Percentiles rank a stretch among this genome's conserved stretches.
These are phyloP conservation scores for Tricholoma matsutake DNA, from an alignment of 768 basidiomycete genomes.

Conservation along the genomic window DNA sequence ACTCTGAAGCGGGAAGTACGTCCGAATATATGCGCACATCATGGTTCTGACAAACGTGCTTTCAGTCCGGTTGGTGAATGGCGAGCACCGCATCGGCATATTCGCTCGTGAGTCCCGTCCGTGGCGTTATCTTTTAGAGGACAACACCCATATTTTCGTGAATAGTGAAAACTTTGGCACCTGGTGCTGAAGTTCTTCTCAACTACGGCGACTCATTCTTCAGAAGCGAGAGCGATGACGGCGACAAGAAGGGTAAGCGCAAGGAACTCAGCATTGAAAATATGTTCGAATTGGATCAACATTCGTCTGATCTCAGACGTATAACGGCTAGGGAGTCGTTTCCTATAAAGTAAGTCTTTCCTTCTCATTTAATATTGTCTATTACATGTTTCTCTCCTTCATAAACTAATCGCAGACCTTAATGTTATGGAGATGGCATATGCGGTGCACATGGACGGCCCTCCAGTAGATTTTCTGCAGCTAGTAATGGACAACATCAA, in stretches of 20 bases:
- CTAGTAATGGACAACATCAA: too few species aligned
- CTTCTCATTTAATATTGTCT: too few species aligned
- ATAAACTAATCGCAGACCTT: not conserved
- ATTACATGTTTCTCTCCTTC: not conserved
- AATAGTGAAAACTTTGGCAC: constrained; percentile 36
- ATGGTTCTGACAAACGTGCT: constrained; percentile 1
- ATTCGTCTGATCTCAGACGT: constrained; percentile 21
- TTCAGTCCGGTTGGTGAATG: constrained; percentile 57
- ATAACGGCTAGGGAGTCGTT: constrained; percentile 6
- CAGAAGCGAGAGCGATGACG: not conserved
- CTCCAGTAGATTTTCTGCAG: too few species aligned
- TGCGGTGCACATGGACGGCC: too few species aligned
- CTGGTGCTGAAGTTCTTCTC: constrained; percentile 51
- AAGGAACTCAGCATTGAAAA: not conserved
- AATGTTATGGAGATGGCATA: too few species aligned
- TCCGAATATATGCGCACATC: not conserved
- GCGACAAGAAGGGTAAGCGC: not conserved
- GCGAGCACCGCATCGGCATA: constrained; percentile 65
- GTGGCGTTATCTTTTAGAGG: not conserved
- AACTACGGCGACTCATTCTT: constrained; percentile 55
- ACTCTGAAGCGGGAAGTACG: constrained; percentile 47
- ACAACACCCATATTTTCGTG: constrained; percentile 1
- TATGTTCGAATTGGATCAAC: constrained; percentile 14
- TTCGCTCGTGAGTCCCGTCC: constrained; percentile 44
- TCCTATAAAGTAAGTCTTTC: too few species aligned